Evolutionary conservation across 805 yeast genomes (phyloP).

Genomic region (Lachancea sp.): DNA sequence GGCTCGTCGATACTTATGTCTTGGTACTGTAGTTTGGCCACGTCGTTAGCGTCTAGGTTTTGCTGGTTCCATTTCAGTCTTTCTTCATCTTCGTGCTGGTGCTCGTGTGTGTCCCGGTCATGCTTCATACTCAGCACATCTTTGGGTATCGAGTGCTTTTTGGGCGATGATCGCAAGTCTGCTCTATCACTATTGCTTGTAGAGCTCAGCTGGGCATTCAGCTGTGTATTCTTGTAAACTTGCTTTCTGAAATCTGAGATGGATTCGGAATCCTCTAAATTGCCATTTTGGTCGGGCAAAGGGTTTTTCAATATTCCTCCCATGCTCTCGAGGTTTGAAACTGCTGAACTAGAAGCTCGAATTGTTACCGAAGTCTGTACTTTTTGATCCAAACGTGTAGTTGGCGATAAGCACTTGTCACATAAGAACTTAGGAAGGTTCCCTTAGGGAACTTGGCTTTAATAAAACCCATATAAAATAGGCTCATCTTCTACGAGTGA

Average conservation of each 20-base stretch:
- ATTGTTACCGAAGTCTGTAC: too few relatives aligned
- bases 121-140: constrained; percentile 29
- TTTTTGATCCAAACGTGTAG: not conserved
- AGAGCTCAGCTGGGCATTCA: constrained; percentile 56
- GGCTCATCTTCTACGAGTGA: too few relatives aligned
- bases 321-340: constrained; percentile 11
- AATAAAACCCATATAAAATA: too few relatives aligned
- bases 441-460: not conserved
- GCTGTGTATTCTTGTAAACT: constrained; percentile 71
- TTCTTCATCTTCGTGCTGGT: constrained; percentile 26
- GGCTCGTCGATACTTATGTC: constrained; percentile 74
- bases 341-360: too few relatives aligned
- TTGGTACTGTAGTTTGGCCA: constrained; percentile 61
- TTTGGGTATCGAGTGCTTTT: constrained; percentile 23
- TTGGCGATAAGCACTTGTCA: not conserved
- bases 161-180: constrained; percentile 6
- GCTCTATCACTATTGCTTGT: constrained; percentile 10
- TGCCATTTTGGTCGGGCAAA: constrained; percentile 23
- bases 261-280: constrained; percentile 26
- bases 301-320: constrained; percentile 54
- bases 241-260: constrained; percentile 49
- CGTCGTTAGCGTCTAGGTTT: constrained; percentile 53
- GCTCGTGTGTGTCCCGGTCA: constrained; percentile 14
- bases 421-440: not conserved
- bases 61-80: constrained; percentile 81